Base-by-base conservation (phyloP, 345 rosid species). In the Angophora floribunda region DNA sequence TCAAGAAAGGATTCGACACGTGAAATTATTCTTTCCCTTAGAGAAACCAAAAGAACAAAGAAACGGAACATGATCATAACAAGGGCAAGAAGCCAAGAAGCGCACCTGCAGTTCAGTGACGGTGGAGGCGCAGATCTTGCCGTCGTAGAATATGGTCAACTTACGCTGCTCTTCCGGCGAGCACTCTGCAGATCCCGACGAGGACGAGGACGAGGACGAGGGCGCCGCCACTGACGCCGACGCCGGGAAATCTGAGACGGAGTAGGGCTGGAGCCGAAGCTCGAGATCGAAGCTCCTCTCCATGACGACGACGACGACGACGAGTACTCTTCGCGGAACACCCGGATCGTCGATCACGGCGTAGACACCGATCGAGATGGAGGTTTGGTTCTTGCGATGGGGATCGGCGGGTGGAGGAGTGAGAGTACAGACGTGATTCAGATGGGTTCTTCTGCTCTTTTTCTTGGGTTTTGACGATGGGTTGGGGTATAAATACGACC, bases 121-220 rank as follows among this genome's bases (percentile, higher is more conserved):
- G 32, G 86, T 85, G 41, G 47, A 28, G n/a, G 89, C 89, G 67
- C 89, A 88, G 59, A 90, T 63, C 13, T 88, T 85, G 63, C 92
- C 92, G 28, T 89, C 86, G 79, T 90, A 90, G 89, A 90, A 89
- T 70, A 90, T 89, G 41, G 90, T 89, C 78, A 90, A 36, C 70
- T 79, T 89, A 44, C n/a, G 89, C 88, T 85, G 87, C 47, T 84
- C 45, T 51, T 51, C 65, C 3, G 22, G 53, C 49, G 82, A 75
- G 82, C 49, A 75, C 82, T 3, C 49, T 4, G 87, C 59, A 36
- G 87, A 75, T 41, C 26, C 82, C 26, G 49, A 2, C 41, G 55
- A 52, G 9, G 87, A 53, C 44, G 26, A 19, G 63, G 59, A 36
- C 45, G 19, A 11, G 41, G 41, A 36, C 41, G 61, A 11, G 7